Conservation (phyloP, 306 rosid species). For the Cicer bijugum region DNA sequence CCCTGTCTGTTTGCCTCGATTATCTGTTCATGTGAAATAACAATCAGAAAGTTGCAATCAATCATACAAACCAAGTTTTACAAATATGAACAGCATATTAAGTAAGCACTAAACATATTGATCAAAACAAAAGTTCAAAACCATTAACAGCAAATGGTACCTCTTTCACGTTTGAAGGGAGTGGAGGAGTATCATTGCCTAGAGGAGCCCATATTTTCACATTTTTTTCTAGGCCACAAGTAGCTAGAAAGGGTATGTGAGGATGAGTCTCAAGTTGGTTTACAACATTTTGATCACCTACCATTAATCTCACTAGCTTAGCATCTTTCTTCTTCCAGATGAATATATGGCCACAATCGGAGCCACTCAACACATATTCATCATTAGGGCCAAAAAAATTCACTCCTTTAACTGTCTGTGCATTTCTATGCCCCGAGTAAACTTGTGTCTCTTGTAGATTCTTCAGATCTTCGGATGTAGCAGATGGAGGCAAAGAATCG, state of each 20-base stretch:
- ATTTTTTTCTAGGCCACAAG: conserved; percentile 58
- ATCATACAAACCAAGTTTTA: conserved; percentile 23
- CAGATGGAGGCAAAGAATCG: conserved; percentile 49
- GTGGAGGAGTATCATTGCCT: conserved; percentile 48
- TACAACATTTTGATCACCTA: conserved; percentile 54
- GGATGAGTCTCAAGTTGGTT: conserved; percentile 67
- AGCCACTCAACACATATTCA: conserved; percentile 65
- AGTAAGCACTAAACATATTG: conserved; percentile 7
- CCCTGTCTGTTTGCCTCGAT: conserved; percentile 56
- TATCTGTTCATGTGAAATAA: conserved; percentile 46
- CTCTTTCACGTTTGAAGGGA: conserved; percentile 54
- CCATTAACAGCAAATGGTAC: conserved; percentile 39
- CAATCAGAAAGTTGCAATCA: conserved; percentile 29
- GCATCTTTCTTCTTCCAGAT: conserved; percentile 65
- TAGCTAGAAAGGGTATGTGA: conserved; percentile 55
- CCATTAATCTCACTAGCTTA: conserved; percentile 56
- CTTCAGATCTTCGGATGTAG: conserved; percentile 46
- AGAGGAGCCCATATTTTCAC: conserved; percentile 64
- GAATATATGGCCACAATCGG: conserved; percentile 69
- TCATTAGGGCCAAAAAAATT: conserved; percentile 63
- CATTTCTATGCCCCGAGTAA: conserved; percentile 63
- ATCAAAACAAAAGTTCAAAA: conserved; percentile 26
- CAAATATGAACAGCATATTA: conserved; percentile 18
- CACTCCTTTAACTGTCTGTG: conserved; percentile 63
- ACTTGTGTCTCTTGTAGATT: conserved; percentile 48